Evolutionary conservation across 192 early-diverging fungal genomes (phyloP).

Genomic region (Coemansia sp.): DNA sequence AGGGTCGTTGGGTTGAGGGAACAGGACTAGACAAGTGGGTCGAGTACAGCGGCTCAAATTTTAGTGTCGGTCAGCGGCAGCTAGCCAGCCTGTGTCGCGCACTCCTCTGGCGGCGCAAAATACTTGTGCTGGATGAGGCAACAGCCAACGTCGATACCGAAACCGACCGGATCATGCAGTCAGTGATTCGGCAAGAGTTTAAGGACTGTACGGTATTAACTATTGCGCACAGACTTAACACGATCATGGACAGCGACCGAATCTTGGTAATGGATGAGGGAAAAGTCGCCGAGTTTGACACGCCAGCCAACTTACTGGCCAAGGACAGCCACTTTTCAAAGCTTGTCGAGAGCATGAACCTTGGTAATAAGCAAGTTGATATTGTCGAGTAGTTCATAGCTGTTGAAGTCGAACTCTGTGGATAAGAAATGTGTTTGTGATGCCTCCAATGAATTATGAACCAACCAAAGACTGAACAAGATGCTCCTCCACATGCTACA

Average conservation of each 20-base stretch:
- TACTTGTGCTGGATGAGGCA: too few relatives aligned
- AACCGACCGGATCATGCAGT: slow-evolving; percentile 64
- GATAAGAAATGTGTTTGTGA: too few relatives aligned
- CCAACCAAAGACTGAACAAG: too few relatives aligned
- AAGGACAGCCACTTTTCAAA: slow-evolving; percentile 7
- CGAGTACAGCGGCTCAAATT: slow-evolving; percentile 59
- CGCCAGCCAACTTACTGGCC: slow-evolving; percentile 15
- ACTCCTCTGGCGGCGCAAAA: too few relatives aligned
- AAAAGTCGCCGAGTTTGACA: slow-evolving; percentile 29
- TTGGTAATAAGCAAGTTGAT: background rate
- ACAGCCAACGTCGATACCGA: slow-evolving; percentile 50
- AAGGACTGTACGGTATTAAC: slow-evolving; percentile 52
- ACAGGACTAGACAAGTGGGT: slow-evolving; percentile 28
- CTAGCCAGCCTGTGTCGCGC: background rate
- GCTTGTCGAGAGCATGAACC: slow-evolving; percentile 17
- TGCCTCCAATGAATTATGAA: too few relatives aligned
- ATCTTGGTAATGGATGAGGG: slow-evolving; percentile 60
- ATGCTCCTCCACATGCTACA: too few relatives aligned
- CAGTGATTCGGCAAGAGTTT: slow-evolving; percentile 55
- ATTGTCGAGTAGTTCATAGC: too few relatives aligned
- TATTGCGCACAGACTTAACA: slow-evolving; percentile 73
- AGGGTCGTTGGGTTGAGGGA: slow-evolving; percentile 9
- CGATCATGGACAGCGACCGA: slow-evolving; percentile 61
- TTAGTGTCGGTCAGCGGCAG: slow-evolving; percentile 74
- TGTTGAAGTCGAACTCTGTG: too few relatives aligned